Evolutionary conservation across 208 protist genomes (phyloP), one percentile per base, ranked within the genome.

Genomic region (Jaenimonas drosophilae): DNA sequence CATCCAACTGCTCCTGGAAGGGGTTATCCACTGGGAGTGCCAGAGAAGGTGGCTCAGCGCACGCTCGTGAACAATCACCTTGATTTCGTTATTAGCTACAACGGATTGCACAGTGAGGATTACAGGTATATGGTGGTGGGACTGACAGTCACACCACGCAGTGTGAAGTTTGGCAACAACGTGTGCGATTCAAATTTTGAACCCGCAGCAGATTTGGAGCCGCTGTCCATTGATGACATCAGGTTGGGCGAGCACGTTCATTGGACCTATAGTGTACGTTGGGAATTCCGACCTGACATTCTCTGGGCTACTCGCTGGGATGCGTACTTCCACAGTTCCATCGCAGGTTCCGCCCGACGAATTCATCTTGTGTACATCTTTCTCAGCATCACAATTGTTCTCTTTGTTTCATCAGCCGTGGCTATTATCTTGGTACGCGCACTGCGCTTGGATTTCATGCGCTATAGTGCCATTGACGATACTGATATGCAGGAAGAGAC

Each of bases 231-330:
- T 28, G 37, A 44, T 14, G 57, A 72, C 24, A 46, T 87, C 20
- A 47, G 48, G 28, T 26, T 49, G 4, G 54, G 37, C 2, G 31
- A 33, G 0, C 55, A 1, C 0, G 61, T 93, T 17, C 56, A 68
- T 33, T 96, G 81, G 82, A 82, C 90, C 24, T 96, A 95, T 61
- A 74, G 81, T 47, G 78, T 94, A n/a, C 52, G 32, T 26, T 96
- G 86, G 86, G 36, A 65, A 33, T 25, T 45, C 29, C 45, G 61
- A 20, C 55, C 46, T 21, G 70, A 89, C 32, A 50, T 97, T 17
- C 36, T 72, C 23, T 99, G 97, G 97, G 87, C 89, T 1, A 95
- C 94, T 20, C 88, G 97, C 12, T 99, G 97, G 97, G 97, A 99
- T 49, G 57, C 67, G 7, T 99, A 98, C 60, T 82, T 99, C 34